phyloP scores from a whole-genome alignment of 2,329 filamentous ascomycete genomes.

The Xylariales sp. region DNA sequence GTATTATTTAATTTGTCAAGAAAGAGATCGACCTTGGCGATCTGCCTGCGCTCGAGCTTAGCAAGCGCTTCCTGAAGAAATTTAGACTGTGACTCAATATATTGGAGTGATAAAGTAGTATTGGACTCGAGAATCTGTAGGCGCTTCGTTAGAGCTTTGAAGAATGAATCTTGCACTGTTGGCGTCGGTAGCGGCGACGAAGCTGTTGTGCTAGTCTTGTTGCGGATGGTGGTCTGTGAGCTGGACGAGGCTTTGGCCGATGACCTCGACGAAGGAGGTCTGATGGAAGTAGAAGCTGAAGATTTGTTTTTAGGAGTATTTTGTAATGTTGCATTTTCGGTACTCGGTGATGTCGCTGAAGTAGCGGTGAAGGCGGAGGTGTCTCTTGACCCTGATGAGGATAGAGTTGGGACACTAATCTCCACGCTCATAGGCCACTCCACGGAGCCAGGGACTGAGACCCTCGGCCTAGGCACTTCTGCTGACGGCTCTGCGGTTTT shows the following conservation, averaged over 20 bases:
- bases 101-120: slow-evolving; percentile 90
- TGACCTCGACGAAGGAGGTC: slow-evolving; percentile 46
- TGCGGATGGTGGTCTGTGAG: slow-evolving; percentile 47
- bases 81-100: slow-evolving; percentile 95
- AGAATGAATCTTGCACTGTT: slow-evolving; percentile 96
- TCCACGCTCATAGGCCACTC: slow-evolving; percentile 32
- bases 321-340: slow-evolving; percentile 39
- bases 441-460: slow-evolving; percentile 26
- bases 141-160: slow-evolving; percentile 95
- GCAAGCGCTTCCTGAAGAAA: slow-evolving; percentile 88
- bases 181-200: slow-evolving; percentile 69
- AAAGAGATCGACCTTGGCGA: slow-evolving; percentile 84
- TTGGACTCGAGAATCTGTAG: slow-evolving; percentile 92
- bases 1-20: slow-evolving; percentile 88
- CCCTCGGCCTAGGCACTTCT: slow-evolving; percentile 30
- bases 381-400: slow-evolving; percentile 34
- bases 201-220: slow-evolving; percentile 55
- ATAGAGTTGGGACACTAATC: slow-evolving; percentile 26
- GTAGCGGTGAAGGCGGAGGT: slow-evolving; percentile 32
- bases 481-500: slow-evolving; percentile 37
- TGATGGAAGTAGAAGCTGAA: slow-evolving; percentile 45
- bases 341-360: slow-evolving; percentile 36
- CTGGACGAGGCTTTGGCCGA: slow-evolving; percentile 39
- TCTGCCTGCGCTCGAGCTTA: slow-evolving; percentile 87
- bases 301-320: slow-evolving; percentile 41